Percentiles rank a stretch among this genome's conserved stretches.
Evolutionary conservation across 2,329 filamentous ascomycete genomes (phyloP).

Genomic region (Diatrype stigma): DNA sequence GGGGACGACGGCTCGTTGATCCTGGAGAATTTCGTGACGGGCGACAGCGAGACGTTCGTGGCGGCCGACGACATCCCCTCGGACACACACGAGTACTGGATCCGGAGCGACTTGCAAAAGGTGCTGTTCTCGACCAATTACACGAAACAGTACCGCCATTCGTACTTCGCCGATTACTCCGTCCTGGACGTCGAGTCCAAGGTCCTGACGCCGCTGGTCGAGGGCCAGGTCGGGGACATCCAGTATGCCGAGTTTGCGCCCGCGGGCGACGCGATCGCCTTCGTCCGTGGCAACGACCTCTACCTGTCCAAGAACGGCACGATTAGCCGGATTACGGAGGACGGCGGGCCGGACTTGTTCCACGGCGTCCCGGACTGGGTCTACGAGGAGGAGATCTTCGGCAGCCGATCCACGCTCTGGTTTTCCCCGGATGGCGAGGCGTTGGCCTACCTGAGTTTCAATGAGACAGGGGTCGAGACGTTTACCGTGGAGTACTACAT

Average conservation of each 20-base stretch:
- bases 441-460: constrained; percentile 53
- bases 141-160: constrained; percentile 65
- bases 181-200: constrained; percentile 59
- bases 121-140: constrained; percentile 62
- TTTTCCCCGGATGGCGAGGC: constrained; percentile 53
- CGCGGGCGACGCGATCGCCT: constrained; percentile 55
- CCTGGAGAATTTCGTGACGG: constrained; percentile 58
- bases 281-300: constrained; percentile 63
- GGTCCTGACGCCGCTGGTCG: constrained; percentile 49
- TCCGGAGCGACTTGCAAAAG: constrained; percentile 54
- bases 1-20: constrained; percentile 49
- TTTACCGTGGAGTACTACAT: constrained; percentile 66
- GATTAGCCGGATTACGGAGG: constrained; percentile 52
- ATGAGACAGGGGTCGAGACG: constrained; percentile 63
- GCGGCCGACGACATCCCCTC: constrained; percentile 53
- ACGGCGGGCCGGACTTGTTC: constrained; percentile 60
- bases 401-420: constrained; percentile 48
- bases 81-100: constrained; percentile 54
- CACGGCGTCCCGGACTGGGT: constrained; percentile 64
- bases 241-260: constrained; percentile 64
- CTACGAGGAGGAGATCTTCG: constrained; percentile 56
- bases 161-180: constrained; percentile 64
- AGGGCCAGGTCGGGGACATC: constrained; percentile 59
- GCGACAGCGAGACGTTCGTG: constrained; percentile 53
- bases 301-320: constrained; percentile 54